Percentiles rank a stretch among this genome's conserved stretches.
phyloP scores from a whole-genome alignment of 805 yeast species.

The Monosporozyma aquatica region DNA sequence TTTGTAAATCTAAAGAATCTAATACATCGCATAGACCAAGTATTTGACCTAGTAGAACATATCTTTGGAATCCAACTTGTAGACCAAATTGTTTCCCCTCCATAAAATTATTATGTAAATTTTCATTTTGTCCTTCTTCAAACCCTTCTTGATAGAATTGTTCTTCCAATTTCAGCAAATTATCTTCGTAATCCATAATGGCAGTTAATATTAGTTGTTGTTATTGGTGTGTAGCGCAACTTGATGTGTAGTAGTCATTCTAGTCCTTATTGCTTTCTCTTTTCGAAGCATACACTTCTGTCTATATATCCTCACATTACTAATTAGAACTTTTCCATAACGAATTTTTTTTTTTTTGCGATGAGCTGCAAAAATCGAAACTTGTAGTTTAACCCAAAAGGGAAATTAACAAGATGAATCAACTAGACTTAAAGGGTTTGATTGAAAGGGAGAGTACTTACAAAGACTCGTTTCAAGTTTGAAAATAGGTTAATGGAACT shows the following conservation, averaged over 20 bases:
- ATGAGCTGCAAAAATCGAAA: constrained; percentile 1
- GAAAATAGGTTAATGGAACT: no score
- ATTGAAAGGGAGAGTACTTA: no score
- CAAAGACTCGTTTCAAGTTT: no score
- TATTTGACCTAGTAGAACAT: constrained; percentile 60
- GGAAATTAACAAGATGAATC: neutral
- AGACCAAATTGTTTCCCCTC: constrained; percentile 85
- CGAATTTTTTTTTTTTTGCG: neutral
- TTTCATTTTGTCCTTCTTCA: constrained; percentile 57
- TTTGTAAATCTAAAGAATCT: constrained; percentile 21
- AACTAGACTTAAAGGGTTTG: neutral
- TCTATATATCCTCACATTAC: no score
- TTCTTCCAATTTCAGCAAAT: constrained; percentile 48
- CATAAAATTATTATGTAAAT: constrained; percentile 45
- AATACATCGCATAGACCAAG: constrained; percentile 40
- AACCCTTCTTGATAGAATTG: constrained; percentile 59
- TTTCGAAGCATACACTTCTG: no score
- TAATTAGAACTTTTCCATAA: neutral
- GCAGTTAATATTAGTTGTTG: no score
- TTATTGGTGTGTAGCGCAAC: neutral
- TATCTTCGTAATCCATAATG: constrained; percentile 32
- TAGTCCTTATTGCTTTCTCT: no score
- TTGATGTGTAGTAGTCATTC: neutral
- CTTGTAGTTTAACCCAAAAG: neutral
- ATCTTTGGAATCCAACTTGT: constrained; percentile 68